phyloP scores from a whole-genome alignment of 2,329 filamentous ascomycete genomes.

The Fusarium lyarnte region DNA sequence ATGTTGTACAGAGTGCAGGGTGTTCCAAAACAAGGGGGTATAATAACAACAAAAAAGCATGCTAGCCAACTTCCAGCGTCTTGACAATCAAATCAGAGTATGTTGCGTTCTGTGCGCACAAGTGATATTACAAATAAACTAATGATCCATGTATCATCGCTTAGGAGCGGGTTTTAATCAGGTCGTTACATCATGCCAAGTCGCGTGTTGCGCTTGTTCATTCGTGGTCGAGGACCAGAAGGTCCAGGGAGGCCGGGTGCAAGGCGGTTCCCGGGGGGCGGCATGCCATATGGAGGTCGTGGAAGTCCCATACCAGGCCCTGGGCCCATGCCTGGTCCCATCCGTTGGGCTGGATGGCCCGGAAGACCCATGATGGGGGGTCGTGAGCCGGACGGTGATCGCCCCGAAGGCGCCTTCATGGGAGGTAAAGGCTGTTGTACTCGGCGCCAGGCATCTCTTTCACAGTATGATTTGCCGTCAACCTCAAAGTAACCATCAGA shows the following conservation, averaged over 20 bases:
- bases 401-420: constrained; percentile 25
- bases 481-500: constrained; percentile 93
- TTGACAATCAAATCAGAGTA: constrained; percentile 19
- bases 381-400: constrained; percentile 32
- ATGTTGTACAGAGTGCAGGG: constrained; percentile 9
- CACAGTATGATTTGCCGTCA: constrained; percentile 81
- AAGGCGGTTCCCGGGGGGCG: constrained; percentile 33
- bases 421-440: constrained; percentile 49
- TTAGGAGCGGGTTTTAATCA: constrained; percentile 19
- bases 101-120: constrained; percentile 12
- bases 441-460: constrained; percentile 79
- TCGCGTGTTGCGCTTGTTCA: constrained; percentile 72
- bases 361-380: constrained; percentile 42
- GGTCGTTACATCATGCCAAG: constrained; percentile 64
- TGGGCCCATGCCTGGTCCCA: constrained; percentile 21
- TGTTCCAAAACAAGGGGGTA: constrained; percentile 34
- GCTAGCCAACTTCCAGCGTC: constrained; percentile 26
- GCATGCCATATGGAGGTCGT: constrained; percentile 41
- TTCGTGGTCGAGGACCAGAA: constrained; percentile 54
- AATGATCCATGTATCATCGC: constrained; percentile 30
- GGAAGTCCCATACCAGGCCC: constrained; percentile 35
- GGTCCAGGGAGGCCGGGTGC: constrained; percentile 48
- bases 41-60: constrained; percentile 40
- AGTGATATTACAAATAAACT: constrained; percentile 35
- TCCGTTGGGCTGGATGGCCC: constrained; percentile 39